These are phyloP conservation scores for Castanea crenata DNA, from an alignment of 306 rosid species.

Conservation along the genomic window DNA sequence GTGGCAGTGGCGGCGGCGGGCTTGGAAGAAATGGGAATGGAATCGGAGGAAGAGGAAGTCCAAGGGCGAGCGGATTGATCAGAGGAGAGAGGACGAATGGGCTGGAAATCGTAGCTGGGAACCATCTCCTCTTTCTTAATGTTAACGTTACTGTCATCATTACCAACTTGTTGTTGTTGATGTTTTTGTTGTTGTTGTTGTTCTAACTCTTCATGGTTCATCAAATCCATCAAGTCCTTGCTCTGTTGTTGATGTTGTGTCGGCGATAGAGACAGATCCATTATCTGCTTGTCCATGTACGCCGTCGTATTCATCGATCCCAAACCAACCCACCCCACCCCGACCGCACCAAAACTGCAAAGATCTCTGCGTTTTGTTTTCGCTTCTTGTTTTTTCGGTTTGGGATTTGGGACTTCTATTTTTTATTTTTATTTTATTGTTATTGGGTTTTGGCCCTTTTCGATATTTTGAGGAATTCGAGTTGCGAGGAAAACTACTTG, in stretches of 20 bases:
- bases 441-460: neutral
- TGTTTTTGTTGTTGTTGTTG: neutral
- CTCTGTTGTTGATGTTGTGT: conserved; percentile 27
- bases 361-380: neutral
- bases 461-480: neutral
- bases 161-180: conserved; percentile 20
- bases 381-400: neutral
- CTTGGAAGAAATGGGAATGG: conserved; percentile 16
- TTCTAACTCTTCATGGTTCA: conserved; percentile 22
- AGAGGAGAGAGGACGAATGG: conserved; percentile 57
- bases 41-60: conserved; percentile 66
- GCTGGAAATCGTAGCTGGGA: conserved; percentile 87
- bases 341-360: too few relatives aligned
- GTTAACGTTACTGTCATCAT: conserved; percentile 44
- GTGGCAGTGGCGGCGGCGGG: conserved; percentile 37
- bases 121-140: conserved; percentile 50
- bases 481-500: neutral
- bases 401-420: neutral
- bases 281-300: conserved; percentile 88
- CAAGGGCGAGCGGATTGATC: conserved; percentile 30
- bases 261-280: conserved; percentile 69
- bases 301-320: conserved; percentile 71
- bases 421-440: neutral
- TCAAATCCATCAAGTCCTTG: conserved; percentile 67
- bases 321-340: neutral